phyloP scores from a whole-genome alignment of 73 alveolate genomes.

The Paramecium caudatum region DNA sequence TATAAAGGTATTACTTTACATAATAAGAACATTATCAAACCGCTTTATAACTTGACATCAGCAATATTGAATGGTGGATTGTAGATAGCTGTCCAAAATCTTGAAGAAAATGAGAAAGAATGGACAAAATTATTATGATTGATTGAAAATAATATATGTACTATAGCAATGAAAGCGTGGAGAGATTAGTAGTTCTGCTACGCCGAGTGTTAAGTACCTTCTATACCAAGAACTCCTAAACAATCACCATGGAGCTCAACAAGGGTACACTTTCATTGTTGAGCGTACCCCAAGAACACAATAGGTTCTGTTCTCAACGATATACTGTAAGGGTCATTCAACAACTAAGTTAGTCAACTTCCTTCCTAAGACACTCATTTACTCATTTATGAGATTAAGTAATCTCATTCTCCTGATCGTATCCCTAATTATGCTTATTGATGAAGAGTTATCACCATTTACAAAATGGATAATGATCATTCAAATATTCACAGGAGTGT shows the following conservation, averaged over 20 bases:
- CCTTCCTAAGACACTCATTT: slow-evolving; percentile 52
- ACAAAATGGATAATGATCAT: not conserved
- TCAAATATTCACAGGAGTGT: not conserved
- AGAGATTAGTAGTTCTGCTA: not conserved
- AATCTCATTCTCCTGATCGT: slow-evolving; percentile 60
- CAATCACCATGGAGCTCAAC: slow-evolving; percentile 59
- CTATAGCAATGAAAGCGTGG: slow-evolving; percentile 34
- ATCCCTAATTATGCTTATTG: slow-evolving; percentile 67
- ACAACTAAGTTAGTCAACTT: slow-evolving; percentile 10
- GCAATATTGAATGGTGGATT: slow-evolving; percentile 34
- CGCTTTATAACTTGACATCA: not conserved
- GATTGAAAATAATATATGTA: slow-evolving; percentile 13
- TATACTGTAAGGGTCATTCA: not conserved
- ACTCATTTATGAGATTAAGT: slow-evolving; percentile 55
- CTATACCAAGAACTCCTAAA: not conserved
- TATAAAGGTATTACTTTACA: not conserved
- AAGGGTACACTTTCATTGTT: slow-evolving; percentile 20
- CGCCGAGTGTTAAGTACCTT: not conserved
- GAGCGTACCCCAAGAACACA: slow-evolving; percentile 55
- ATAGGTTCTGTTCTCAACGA: not conserved
- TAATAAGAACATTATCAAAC: slow-evolving; percentile 19
- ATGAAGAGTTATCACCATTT: slow-evolving; percentile 50
- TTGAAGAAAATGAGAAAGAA: slow-evolving; percentile 43
- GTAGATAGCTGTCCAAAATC: not conserved
- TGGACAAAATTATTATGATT: slow-evolving; percentile 36